Evolutionary conservation across 2,329 filamentous ascomycete genomes (phyloP).

Genomic region (Boeremia lycopersici): DNA sequence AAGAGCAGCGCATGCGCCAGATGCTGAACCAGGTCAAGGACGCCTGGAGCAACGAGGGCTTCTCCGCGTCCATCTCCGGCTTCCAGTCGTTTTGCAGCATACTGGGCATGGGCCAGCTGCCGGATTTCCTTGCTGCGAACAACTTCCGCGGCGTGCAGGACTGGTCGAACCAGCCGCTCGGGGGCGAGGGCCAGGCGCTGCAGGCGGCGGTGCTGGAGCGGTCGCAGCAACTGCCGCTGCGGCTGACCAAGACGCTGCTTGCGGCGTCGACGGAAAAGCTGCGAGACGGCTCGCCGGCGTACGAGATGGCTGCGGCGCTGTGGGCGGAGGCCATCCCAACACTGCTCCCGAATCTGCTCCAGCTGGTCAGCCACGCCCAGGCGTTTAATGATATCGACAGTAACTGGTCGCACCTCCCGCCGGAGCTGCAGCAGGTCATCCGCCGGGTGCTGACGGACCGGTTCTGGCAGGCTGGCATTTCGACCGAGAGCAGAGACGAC

Average conservation of each 20-base stretch:
- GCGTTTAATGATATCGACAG: slow-evolving; percentile 79
- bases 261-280: slow-evolving; percentile 90
- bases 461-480: slow-evolving; percentile 98
- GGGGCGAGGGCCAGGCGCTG: slow-evolving; percentile 77
- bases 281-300: slow-evolving; percentile 73
- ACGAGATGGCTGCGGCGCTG: slow-evolving; percentile 76
- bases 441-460: slow-evolving; percentile 86
- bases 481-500: slow-evolving; percentile 91
- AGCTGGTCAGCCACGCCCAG: slow-evolving; percentile 87
- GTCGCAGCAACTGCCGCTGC: slow-evolving; percentile 76
- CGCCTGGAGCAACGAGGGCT: slow-evolving; percentile 75
- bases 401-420: slow-evolving; percentile 79
- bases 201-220: slow-evolving; percentile 80
- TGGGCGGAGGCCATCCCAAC: slow-evolving; percentile 84
- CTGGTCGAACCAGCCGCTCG: slow-evolving; percentile 79
- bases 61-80: slow-evolving; percentile 72
- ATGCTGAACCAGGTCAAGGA: slow-evolving; percentile 84
- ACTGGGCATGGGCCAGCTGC: slow-evolving; percentile 79
- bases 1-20: slow-evolving; percentile 72
- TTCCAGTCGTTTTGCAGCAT: slow-evolving; percentile 81
- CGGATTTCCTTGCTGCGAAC: slow-evolving; percentile 75
- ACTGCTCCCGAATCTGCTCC: slow-evolving; percentile 84
- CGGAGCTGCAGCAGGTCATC: slow-evolving; percentile 78
- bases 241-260: slow-evolving; percentile 89
- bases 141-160: slow-evolving; percentile 78